Conservation (phyloP, 2,329 filamentous ascomycete species). For the Ceratocystis harringtonii region DNA sequence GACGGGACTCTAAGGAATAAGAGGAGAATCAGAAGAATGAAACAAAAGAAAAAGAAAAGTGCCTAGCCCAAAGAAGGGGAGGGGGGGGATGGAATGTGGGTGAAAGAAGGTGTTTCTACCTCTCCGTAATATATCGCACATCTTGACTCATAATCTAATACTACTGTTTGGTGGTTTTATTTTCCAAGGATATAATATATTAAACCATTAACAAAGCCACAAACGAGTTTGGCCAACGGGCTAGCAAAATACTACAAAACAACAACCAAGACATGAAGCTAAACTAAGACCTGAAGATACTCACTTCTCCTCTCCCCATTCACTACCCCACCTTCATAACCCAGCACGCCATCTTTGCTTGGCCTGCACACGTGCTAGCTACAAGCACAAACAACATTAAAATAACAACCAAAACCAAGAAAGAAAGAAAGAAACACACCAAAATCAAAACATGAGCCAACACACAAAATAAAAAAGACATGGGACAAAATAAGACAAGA, state of each 20-base stretch:
- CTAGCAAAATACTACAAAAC: background rate
- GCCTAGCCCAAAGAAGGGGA: background rate
- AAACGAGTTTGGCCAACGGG: background rate
- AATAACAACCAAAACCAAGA: background rate
- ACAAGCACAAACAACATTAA: background rate
- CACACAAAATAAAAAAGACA: background rate
- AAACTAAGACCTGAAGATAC: background rate
- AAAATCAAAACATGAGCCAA: background rate
- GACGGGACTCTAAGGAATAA: background rate
- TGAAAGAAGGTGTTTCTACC: background rate
- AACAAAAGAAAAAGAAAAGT: conserved; percentile 21
- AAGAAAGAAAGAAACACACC: background rate
- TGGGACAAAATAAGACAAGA: background rate
- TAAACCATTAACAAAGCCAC: background rate
- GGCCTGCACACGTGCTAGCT: background rate
- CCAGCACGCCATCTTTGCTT: background rate
- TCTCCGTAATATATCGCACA: too few species aligned
- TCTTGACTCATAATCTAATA: background rate
- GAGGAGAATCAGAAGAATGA: conserved; percentile 25
- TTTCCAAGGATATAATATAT: background rate
- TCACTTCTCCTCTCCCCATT: background rate
- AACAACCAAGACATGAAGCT: background rate
- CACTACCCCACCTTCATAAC: background rate
- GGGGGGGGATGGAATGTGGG: background rate
- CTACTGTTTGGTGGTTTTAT: background rate